phyloP scores from a whole-genome alignment of 345 rosid genomes.

The Syzygium grande region DNA sequence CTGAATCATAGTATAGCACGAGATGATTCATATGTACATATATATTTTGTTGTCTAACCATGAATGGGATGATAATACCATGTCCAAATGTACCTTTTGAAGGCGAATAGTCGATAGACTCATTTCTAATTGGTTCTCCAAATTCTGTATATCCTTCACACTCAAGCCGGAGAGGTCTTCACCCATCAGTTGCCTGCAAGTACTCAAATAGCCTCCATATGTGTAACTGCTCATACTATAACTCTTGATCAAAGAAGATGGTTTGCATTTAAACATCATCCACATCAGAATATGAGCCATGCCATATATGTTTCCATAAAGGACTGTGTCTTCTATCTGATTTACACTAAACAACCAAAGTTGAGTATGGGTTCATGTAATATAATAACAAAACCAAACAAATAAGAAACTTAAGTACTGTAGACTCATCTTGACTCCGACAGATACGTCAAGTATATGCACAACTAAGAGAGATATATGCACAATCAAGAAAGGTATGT shows the following conservation, averaged over 20 bases:
- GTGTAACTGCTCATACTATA: neutral
- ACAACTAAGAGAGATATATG: neutral
- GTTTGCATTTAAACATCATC: neutral
- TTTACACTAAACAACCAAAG: neutral
- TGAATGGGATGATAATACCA: neutral
- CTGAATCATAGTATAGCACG: neutral
- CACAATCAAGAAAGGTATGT: neutral
- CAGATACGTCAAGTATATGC: neutral
- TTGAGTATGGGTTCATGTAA: neutral
- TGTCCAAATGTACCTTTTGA: neutral
- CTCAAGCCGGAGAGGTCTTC: constrained; percentile 1
- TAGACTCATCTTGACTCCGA: neutral
- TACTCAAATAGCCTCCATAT: neutral
- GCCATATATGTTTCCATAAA: neutral
- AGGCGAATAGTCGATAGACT: constrained; percentile 2
- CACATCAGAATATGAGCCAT: neutral
- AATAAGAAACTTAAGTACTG: neutral
- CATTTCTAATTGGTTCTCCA: neutral
- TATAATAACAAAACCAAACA: neutral
- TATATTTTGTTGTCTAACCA: neutral
- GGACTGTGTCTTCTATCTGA: neutral
- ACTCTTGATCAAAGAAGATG: neutral
- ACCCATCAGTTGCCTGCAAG: constrained; percentile 3
- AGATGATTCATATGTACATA: neutral
- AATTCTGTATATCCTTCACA: neutral